Evolutionary conservation across 352 stramenopile species (phyloP).

Genomic region (Phytopythium kandeliae): DNA sequence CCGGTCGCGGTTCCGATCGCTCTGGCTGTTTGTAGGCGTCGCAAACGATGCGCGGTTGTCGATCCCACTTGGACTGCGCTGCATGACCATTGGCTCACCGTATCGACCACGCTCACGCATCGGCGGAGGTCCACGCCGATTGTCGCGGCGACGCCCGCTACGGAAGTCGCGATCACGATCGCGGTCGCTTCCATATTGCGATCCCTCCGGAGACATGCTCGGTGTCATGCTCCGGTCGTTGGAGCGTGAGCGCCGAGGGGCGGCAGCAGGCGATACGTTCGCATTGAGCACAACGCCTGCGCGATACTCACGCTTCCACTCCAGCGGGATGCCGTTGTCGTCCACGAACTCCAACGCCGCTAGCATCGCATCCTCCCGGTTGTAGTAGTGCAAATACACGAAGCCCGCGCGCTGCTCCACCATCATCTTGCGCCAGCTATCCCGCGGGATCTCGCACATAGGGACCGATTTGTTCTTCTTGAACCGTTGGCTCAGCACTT

Average conservation of each 20-base stretch:
- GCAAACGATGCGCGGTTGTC: constrained; percentile 3
- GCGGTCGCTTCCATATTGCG: constrained; percentile 1
- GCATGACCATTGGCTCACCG: background rate
- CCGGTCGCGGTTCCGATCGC: background rate
- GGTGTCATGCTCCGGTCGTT: constrained; percentile 18
- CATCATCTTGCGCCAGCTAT: constrained; percentile 49
- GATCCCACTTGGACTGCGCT: constrained; percentile 2
- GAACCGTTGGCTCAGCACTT: constrained; percentile 37
- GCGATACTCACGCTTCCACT: constrained; percentile 29
- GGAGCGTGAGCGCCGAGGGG: constrained; percentile 23
- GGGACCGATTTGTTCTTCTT: constrained; percentile 42
- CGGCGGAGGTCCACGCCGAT: background rate
- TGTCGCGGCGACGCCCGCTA: background rate
- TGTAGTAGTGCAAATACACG: constrained; percentile 49
- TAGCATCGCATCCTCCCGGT: constrained; percentile 39
- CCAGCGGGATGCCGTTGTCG: constrained; percentile 29
- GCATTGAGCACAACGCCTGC: constrained; percentile 26
- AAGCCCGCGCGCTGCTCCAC: constrained; percentile 23
- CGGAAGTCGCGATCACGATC: constrained; percentile 3
- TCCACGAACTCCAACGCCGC: constrained; percentile 35
- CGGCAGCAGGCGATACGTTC: constrained; percentile 12
- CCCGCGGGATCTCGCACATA: constrained; percentile 41
- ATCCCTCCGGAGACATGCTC: background rate
- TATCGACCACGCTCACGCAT: background rate
- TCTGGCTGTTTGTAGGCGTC: background rate